phyloP scores from a whole-genome alignment of 1,139 yeast species.

The Yamadazyma jaroonii region DNA sequence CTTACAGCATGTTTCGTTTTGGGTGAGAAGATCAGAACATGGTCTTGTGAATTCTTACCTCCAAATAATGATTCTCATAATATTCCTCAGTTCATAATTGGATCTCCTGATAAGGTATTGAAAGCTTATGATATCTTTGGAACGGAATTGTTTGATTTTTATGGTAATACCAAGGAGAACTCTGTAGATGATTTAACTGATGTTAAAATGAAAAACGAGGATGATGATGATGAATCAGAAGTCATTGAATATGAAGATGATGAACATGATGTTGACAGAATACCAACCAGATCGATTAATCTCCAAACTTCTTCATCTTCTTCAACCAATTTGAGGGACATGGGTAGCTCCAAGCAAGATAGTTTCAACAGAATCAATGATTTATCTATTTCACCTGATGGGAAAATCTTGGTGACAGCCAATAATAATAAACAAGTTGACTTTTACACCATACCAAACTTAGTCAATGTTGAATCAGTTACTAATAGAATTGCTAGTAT shows the following conservation, averaged over 20 bases:
- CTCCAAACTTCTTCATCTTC: not conserved
- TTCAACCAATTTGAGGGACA: slow-evolving; percentile 1
- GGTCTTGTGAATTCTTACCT: slow-evolving; percentile 79
- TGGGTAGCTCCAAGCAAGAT: slow-evolving; percentile 4
- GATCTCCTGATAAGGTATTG: slow-evolving; percentile 76
- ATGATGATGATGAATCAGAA: slow-evolving; percentile 20
- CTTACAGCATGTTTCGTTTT: slow-evolving; percentile 37
- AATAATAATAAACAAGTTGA: slow-evolving; percentile 58
- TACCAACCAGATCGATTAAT: slow-evolving; percentile 10
- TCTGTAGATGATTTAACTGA: slow-evolving; percentile 13
- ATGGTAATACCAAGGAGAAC: slow-evolving; percentile 36
- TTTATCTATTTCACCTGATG: slow-evolving; percentile 61
- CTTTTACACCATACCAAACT: slow-evolving; percentile 45
- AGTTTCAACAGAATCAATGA: slow-evolving; percentile 60
- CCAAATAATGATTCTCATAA: not conserved
- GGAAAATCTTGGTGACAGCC: slow-evolving; percentile 59
- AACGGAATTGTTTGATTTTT: slow-evolving; percentile 41
- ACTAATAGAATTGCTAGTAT: slow-evolving; percentile 35
- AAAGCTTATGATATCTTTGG: slow-evolving; percentile 56
- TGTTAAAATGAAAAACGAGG: slow-evolving; percentile 13
- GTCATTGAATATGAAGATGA: slow-evolving; percentile 15
- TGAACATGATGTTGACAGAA: slow-evolving; percentile 32
- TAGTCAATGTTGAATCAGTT: slow-evolving; percentile 31
- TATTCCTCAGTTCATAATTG: slow-evolving; percentile 61
- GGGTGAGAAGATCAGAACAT: slow-evolving; percentile 42